Conservation (phyloP, 2,329 filamentous ascomycete genomes). For the Pseudopithomyces chartarum region DNA sequence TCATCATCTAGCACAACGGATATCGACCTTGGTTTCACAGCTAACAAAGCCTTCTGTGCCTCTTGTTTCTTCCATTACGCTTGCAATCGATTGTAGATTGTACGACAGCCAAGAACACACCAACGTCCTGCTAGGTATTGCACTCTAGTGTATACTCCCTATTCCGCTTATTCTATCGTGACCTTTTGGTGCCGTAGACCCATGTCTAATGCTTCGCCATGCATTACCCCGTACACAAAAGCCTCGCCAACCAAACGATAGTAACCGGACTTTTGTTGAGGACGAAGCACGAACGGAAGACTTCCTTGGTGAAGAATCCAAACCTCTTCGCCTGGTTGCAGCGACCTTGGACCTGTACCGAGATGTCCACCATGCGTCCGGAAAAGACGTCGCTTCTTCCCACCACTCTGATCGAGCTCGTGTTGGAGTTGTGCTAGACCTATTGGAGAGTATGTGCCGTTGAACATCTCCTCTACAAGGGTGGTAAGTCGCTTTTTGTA, state of each 20-base stretch:
- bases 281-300: slow-evolving; percentile 24
- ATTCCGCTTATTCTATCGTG: slow-evolving; percentile 17
- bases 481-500: slow-evolving; percentile 25
- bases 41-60: too few species aligned
- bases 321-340: slow-evolving; percentile 24
- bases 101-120: too few species aligned
- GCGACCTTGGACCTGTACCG: slow-evolving; percentile 27
- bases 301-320: slow-evolving; percentile 24
- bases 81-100: too few species aligned
- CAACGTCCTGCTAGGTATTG: too few species aligned
- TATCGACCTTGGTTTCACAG: too few species aligned
- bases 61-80: too few species aligned
- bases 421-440: slow-evolving; percentile 32
- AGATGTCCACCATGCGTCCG: slow-evolving; percentile 22
- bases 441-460: slow-evolving; percentile 33
- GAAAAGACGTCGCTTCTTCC: slow-evolving; percentile 28
- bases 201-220: slow-evolving; percentile 23
- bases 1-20: too few species aligned
- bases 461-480: slow-evolving; percentile 31
- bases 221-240: slow-evolving; percentile 32
- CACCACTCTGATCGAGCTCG: slow-evolving; percentile 30
- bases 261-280: slow-evolving; percentile 15
- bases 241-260: slow-evolving; percentile 30
- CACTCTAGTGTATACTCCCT: too few species aligned
- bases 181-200: slow-evolving; percentile 16